phyloP scores from a whole-genome alignment of 495 filamentous ascomycete genomes.

The Aspergillus avenaceus region DNA sequence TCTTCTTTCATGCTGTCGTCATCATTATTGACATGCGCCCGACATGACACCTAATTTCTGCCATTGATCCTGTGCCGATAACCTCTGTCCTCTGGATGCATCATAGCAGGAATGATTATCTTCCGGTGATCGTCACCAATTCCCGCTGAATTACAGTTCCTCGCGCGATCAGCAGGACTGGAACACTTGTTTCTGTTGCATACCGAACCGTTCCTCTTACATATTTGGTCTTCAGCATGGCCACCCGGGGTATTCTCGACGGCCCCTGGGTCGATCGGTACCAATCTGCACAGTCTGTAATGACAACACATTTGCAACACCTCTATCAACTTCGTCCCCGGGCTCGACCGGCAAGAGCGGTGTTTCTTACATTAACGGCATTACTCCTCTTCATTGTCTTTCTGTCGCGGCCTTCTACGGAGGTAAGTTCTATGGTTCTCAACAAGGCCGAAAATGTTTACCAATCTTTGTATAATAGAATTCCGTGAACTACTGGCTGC shows the following conservation, averaged over 20 bases:
- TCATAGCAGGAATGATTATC: not conserved
- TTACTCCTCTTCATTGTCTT: conserved; percentile 24
- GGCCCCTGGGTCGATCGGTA: conserved; percentile 26
- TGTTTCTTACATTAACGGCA: conserved; percentile 19
- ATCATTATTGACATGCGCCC: conserved; percentile 9
- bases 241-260: conserved; percentile 21
- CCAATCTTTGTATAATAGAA: conserved; percentile 11
- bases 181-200: not conserved
- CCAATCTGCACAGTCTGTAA: conserved; percentile 19
- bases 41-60: conserved; percentile 11
- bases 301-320: conserved; percentile 24
- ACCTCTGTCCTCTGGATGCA: not conserved
- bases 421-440: conserved; percentile 4
- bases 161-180: not conserved
- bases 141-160: not conserved
- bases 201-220: not conserved
- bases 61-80: conserved; percentile 3
- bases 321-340: conserved; percentile 28
- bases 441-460: not conserved
- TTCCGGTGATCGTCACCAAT: not conserved
- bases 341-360: conserved; percentile 24
- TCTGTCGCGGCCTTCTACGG: conserved; percentile 16
- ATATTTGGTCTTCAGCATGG: conserved; percentile 21
- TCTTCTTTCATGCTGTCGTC: conserved; percentile 2
- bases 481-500: conserved; percentile 30